Percentiles rank a stretch among this genome's conserved stretches.
These are phyloP conservation scores for Sophora flavescens DNA, from an alignment of 306 rosid genomes.

Conservation along the genomic window DNA sequence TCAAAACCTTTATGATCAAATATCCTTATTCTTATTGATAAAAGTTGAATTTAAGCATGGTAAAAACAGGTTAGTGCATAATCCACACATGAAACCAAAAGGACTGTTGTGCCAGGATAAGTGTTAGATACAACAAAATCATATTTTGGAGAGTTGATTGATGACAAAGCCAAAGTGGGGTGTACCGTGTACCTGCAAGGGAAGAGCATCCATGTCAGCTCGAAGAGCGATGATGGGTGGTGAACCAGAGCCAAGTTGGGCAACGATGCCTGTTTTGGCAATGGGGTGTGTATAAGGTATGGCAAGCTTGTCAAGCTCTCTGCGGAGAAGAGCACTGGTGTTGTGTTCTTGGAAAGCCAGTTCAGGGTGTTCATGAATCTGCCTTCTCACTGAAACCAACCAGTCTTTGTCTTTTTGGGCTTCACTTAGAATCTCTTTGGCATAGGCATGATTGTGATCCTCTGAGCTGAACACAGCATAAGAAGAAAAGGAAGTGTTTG, in stretches of 20 bases:
- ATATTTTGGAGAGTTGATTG: too few species aligned
- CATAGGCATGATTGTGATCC: conserved; percentile 35
- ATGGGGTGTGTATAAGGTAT: conserved; percentile 65
- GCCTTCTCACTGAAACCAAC: conserved; percentile 67
- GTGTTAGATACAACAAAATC: too few species aligned
- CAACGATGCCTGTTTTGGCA: conserved; percentile 62
- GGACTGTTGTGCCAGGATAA: too few species aligned
- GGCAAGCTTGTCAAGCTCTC: conserved; percentile 61
- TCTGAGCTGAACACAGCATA: conserved; percentile 15
- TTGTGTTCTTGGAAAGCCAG: conserved; percentile 68
- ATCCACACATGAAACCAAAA: too few species aligned
- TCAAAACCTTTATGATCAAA: too few species aligned
- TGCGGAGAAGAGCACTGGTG: conserved; percentile 75
- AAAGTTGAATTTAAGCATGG: too few species aligned
- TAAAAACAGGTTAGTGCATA: too few species aligned
- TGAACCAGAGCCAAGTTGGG: conserved; percentile 56
- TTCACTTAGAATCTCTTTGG: conserved; percentile 53
- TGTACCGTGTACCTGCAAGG: conserved; percentile 55
- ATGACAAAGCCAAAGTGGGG: neutral
- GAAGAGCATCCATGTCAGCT: conserved; percentile 60
- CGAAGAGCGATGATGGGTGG: conserved; percentile 55
- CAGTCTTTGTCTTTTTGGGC: conserved; percentile 64
- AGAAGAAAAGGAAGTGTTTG: conserved; percentile 5
- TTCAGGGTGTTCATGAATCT: conserved; percentile 80
- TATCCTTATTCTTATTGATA: too few species aligned